These are phyloP conservation scores for Candida silvicultrix DNA, from an alignment of 805 yeast species.

Conservation along the genomic window DNA sequence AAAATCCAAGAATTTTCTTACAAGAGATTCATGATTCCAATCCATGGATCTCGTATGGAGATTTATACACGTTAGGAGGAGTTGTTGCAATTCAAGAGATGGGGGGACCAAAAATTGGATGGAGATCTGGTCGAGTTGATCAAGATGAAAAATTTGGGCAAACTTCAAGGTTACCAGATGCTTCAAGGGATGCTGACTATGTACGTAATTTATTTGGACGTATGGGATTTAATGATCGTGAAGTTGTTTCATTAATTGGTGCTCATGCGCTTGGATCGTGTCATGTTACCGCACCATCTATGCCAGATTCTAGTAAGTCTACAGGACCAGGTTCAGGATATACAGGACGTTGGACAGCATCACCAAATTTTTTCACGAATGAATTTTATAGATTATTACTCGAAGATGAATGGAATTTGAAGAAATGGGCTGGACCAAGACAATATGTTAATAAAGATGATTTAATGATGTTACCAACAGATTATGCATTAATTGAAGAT, in stretches of 20 bases:
- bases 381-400: conserved; percentile 59
- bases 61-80: conserved; percentile 74
- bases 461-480: conserved; percentile 86
- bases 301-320: conserved; percentile 12
- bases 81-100: conserved; percentile 72
- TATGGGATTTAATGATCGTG: conserved; percentile 64
- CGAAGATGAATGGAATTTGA: conserved; percentile 46
- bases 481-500: conserved; percentile 62
- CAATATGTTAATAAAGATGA: conserved; percentile 57
- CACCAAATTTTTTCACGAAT: conserved; percentile 69
- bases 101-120: conserved; percentile 71
- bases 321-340: conserved; percentile 53
- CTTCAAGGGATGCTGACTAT: conserved; percentile 56
- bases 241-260: conserved; percentile 67
- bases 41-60: conserved; percentile 75
- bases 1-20: conserved; percentile 44
- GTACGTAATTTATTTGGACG: conserved; percentile 57
- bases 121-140: conserved; percentile 83
- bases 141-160: conserved; percentile 44
- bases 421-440: conserved; percentile 55
- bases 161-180: conserved; percentile 72
- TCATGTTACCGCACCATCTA: conserved; percentile 39
- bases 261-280: conserved; percentile 78
- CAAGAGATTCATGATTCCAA: conserved; percentile 49
- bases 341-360: conserved; percentile 89